phyloP scores from a whole-genome alignment of 176 grass and related monocot species.

The Alloteropsis semialata region DNA sequence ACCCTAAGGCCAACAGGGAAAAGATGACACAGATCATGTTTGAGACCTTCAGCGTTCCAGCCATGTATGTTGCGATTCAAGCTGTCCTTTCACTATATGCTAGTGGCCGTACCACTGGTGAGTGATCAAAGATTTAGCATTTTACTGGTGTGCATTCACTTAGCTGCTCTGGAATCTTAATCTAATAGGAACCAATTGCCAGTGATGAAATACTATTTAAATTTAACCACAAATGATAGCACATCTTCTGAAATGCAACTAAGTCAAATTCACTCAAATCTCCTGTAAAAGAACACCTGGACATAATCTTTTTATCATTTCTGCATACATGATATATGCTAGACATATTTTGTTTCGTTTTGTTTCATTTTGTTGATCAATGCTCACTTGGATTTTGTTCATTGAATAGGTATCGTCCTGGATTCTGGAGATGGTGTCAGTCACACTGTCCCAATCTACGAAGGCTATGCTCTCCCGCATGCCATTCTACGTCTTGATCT shows the following conservation, averaged over 20 bases:
- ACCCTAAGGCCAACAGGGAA: constrained; percentile 87
- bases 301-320: neutral
- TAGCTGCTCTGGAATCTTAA: neutral
- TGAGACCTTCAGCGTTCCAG: constrained; percentile 79
- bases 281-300: neutral
- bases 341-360: neutral
- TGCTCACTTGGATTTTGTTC: constrained; percentile 28
- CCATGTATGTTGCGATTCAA: constrained; percentile 91
- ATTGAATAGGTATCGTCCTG: constrained; percentile 66
- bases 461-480: constrained; percentile 81
- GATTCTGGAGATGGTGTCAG: constrained; percentile 90
- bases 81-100: constrained; percentile 82
- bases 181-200: neutral
- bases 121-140: constrained; percentile 22
- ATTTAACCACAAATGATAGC: neutral
- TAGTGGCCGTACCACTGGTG: constrained; percentile 88
- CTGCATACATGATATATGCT: neutral
- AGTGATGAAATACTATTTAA: neutral
- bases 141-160: constrained; percentile 5
- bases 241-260: neutral
- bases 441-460: constrained; percentile 86
- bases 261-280: neutral
- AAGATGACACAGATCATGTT: constrained; percentile 99
- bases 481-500: constrained; percentile 91
- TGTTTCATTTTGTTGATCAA: neutral